Evolutionary conservation across 306 rosid species (phyloP).

Genomic region (Prunus fruticosa): DNA sequence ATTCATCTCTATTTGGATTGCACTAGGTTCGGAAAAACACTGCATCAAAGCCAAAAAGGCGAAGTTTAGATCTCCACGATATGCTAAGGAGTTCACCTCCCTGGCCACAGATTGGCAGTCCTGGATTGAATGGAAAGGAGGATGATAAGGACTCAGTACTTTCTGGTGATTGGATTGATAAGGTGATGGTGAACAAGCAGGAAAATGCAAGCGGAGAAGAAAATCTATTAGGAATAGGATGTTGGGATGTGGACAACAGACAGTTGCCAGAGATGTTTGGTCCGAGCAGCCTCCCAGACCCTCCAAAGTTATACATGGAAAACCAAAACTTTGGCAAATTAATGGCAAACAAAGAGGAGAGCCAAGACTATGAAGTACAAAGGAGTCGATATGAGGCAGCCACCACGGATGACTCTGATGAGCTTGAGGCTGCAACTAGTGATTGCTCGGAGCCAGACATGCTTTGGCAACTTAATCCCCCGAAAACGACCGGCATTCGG

Average conservation of each 20-base stretch:
- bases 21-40: slow-evolving; percentile 39
- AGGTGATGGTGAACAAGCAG: slow-evolving; percentile 45
- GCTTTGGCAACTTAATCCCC: slow-evolving; percentile 52
- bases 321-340: slow-evolving; percentile 12
- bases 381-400: slow-evolving; percentile 35
- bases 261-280: slow-evolving; percentile 43
- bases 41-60: slow-evolving; percentile 44
- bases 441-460: slow-evolving; percentile 85
- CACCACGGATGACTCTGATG: slow-evolving; percentile 68
- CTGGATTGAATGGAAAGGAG: slow-evolving; percentile 35
- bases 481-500: slow-evolving; percentile 39
- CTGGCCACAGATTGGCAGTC: slow-evolving; percentile 41
- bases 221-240: slow-evolving; percentile 45
- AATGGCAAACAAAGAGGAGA: slow-evolving; percentile 31
- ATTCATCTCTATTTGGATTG: neutral
- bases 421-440: slow-evolving; percentile 62
- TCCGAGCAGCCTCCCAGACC: slow-evolving; percentile 36
- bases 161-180: slow-evolving; percentile 56
- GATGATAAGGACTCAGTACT: slow-evolving; percentile 52
- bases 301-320: slow-evolving; percentile 42
- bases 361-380: slow-evolving; percentile 30
- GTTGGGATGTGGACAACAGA: slow-evolving; percentile 60
- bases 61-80: slow-evolving; percentile 75
- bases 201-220: slow-evolving; percentile 52
- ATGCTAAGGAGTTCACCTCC: slow-evolving; percentile 38